A percentile compares a stretch with the other conserved stretches of the same genome.
Evolutionary conservation across 1,284 basidiomycete genomes (phyloP).

Genomic region (Fomitopsis betulina): DNA sequence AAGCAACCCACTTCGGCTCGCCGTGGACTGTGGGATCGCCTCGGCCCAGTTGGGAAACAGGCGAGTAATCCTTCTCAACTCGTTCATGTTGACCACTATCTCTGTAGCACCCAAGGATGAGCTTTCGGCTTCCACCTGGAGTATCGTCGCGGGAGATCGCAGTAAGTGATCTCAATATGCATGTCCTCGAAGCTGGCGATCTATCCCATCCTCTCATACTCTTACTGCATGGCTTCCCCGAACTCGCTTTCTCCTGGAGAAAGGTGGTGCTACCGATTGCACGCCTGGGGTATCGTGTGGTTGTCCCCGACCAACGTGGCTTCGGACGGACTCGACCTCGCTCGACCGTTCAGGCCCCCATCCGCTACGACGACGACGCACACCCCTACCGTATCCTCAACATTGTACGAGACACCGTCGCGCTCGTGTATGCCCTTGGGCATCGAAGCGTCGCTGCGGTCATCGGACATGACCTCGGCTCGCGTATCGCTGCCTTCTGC

Average conservation of each 20-base stretch:
- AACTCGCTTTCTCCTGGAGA: constrained; percentile 61
- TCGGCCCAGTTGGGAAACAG: too few species aligned
- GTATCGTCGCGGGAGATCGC: constrained; percentile 14
- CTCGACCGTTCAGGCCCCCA: constrained; percentile 7
- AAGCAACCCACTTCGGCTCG: too few species aligned
- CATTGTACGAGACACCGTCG: constrained; percentile 45
- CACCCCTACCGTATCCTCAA: constrained; percentile 46
- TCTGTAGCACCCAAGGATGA: too few species aligned
- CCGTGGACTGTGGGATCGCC: too few species aligned
- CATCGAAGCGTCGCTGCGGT: constrained; percentile 41
- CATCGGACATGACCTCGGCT: constrained; percentile 61
- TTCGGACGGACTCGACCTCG: constrained; percentile 27
- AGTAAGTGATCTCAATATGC: constrained; percentile 41
- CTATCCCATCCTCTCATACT: constrained; percentile 41
- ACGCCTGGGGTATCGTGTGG: constrained; percentile 31
- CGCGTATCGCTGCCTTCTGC: constrained; percentile 45
- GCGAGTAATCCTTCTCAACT: too few species aligned
- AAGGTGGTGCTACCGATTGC: constrained; percentile 49
- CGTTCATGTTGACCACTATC: too few species aligned
- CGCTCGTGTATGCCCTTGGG: constrained; percentile 47
- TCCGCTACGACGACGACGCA: constrained; percentile 45
- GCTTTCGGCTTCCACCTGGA: background rate
- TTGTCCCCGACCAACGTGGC: constrained; percentile 32
- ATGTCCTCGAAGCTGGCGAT: constrained; percentile 45
- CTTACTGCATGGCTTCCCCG: constrained; percentile 65